Evolutionary conservation across 2,329 filamentous ascomycete species (phyloP).

Genomic region (Alternaria arborescens): DNA sequence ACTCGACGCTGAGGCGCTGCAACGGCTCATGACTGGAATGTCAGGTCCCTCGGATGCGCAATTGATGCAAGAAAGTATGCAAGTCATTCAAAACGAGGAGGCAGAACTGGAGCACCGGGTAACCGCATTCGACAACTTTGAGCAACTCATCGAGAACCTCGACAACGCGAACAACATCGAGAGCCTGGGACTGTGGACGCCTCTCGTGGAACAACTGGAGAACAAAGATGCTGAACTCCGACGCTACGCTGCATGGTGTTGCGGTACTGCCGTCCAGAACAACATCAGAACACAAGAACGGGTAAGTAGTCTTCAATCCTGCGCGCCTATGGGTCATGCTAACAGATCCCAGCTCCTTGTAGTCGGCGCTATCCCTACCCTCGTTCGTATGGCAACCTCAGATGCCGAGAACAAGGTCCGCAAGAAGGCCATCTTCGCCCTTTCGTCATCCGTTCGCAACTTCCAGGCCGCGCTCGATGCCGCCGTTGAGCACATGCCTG

Average conservation of each 20-base stretch:
- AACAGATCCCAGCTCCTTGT: slow-evolving; percentile 58
- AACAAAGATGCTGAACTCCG: slow-evolving; percentile 76
- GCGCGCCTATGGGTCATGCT: slow-evolving; percentile 9
- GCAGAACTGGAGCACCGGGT: slow-evolving; percentile 25
- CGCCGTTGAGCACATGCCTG: slow-evolving; percentile 72
- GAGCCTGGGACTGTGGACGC: slow-evolving; percentile 80
- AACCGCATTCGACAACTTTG: slow-evolving; percentile 41
- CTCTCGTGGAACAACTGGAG: slow-evolving; percentile 74
- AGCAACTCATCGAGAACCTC: slow-evolving; percentile 54
- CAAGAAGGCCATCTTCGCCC: slow-evolving; percentile 87
- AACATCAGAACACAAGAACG: slow-evolving; percentile 86
- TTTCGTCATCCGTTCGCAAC: slow-evolving; percentile 87
- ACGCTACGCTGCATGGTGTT: slow-evolving; percentile 90
- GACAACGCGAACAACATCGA: slow-evolving; percentile 98
- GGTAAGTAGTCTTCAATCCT: slow-evolving; percentile 47
- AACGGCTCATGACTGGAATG: slow-evolving; percentile 17
- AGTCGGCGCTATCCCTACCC: slow-evolving; percentile 71
- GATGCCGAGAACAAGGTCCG: slow-evolving; percentile 71
- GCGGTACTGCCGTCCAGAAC: slow-evolving; percentile 95
- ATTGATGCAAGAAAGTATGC: slow-evolving; percentile 87
- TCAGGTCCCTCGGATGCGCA: slow-evolving; percentile 75
- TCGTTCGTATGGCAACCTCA: slow-evolving; percentile 71
- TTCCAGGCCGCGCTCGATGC: slow-evolving; percentile 78
- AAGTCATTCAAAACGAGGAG: slow-evolving; percentile 68
- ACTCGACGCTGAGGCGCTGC: slow-evolving; percentile 23